Base-by-base conservation (phyloP, 2,329 filamentous ascomycete genomes). In the Neodidymelliopsis sp. region DNA sequence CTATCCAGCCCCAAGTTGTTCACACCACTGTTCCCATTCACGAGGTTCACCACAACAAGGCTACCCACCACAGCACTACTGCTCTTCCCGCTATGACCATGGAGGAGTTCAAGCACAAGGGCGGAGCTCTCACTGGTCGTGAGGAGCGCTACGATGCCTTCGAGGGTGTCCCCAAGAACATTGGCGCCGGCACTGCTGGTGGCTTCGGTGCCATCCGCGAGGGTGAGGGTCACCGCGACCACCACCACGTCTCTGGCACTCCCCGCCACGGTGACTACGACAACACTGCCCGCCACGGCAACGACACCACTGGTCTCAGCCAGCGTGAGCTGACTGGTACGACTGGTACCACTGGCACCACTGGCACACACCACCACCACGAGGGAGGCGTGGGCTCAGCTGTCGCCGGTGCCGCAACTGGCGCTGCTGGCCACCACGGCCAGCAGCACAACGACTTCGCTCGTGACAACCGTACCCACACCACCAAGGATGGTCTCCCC, bases 1-100 rank as follows among this genome's bases (percentile, higher is more conserved):
- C 81, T 1, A 76, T 90, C 20, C 82, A 88, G 56, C 86, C 85
- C 2, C 79, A 83, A 12, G 81, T 90, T 3, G 78, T 89, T 1
- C 88, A 91, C 75, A 90, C 84, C 18, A 89, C 85, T 1, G 78
- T 88, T 0, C 88, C 87, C 0, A 80, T 91, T 30, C 87, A 90
- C 57, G 88, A 91, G 73, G 81, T 82, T 2, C 87, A 90, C 65
- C 84, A 89, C 61, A 84, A 86, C 39, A 77, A 81, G 11, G 78
- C 86, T 1, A 80, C 87, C 50, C 84, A 88, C 66, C 88, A 91
- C 65, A 77, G 79, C 31, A 80, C 84, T 2, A 84, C 85, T 0
- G 78, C 82, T 3, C 77, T 90, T 0, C 87, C 87, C 1, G 71
- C 81, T 9, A 84, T 89, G 66, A 84, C 77, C 25, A 78, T 90